Evolutionary conservation across 2,329 filamentous ascomycete genomes (phyloP), one percentile per base, ranked within the genome.

Genomic region (Botryotinia narcissicola): DNA sequence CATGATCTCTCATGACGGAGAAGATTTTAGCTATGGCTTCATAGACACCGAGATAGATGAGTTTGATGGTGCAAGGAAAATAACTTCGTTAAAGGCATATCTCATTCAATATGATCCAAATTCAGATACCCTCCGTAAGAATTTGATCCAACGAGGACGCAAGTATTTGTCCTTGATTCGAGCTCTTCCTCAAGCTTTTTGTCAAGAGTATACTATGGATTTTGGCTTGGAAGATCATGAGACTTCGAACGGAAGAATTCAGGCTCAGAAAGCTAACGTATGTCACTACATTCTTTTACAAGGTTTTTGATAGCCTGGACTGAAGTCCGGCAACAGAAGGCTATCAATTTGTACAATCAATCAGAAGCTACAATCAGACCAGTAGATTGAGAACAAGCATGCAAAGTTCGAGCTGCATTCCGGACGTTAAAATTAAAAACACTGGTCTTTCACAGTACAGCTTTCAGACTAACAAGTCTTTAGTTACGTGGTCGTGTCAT

Each of bases 401-500:
- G 46, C 46, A 25, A 48, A 22, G 10, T 1, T 48, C 22, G 46
- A 25, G 22, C 22, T 48, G 46, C 46, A 25, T 48, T 4, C 0
- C 9, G 9, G 46, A 25, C 8, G 22, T 48, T 25, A 25, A 1
- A 25, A 25, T 25, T 48, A 1, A 25, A 12, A 48, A 25, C 9
- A 48, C 46, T 48, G 1, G 1, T 48, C 3, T 48, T 48, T 48
- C 4, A 48, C 22, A 48, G 46, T 48, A 48, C 29, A 29, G 42
- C 8, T 29, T 22, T 37, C 20, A 32, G 25, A 35, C 69, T 62
- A 46, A 62, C 69, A 57, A 42, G 10, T 46, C n/a, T 2, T 20
- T 66, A 72, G 70, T 64, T 64, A 9, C 59, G 14, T 29, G 70
- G 70, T 20, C 70, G 70, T n/a, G 35, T 57, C 5, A 72, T 72